Evolutionary conservation across 2,329 filamentous ascomycete genomes (phyloP).

Genomic region (Fusarium proliferatum): DNA sequence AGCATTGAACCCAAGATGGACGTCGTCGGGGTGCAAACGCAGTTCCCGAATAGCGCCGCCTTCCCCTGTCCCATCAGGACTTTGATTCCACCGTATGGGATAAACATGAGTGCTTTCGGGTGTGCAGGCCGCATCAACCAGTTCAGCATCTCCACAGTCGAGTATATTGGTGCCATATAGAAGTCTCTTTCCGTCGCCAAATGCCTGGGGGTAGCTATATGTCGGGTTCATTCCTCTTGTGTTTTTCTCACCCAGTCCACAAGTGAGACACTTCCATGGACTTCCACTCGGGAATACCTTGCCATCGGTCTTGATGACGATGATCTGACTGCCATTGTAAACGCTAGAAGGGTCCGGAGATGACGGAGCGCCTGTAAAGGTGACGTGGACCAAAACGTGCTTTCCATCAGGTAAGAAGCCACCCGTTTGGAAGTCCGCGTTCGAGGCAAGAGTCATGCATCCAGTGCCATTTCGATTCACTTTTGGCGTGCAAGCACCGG

Average conservation of each 20-base stretch:
- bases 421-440: background rate
- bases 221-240: slow-evolving; percentile 16
- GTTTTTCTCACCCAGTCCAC: slow-evolving; percentile 52
- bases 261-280: slow-evolving; percentile 34
- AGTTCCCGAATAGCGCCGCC: slow-evolving; percentile 55
- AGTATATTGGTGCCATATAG: slow-evolving; percentile 50
- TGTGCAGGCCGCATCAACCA: slow-evolving; percentile 43
- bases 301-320: slow-evolving; percentile 56
- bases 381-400: slow-evolving; percentile 53
- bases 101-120: background rate
- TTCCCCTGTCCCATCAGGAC: slow-evolving; percentile 43
- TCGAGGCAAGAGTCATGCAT: background rate
- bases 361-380: slow-evolving; percentile 55
- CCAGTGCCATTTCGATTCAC: slow-evolving; percentile 11
- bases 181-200: slow-evolving; percentile 51
- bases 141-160: slow-evolving; percentile 50
- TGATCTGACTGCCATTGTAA: slow-evolving; percentile 55
- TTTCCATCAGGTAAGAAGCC: slow-evolving; percentile 56
- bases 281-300: slow-evolving; percentile 35
- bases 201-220: slow-evolving; percentile 57
- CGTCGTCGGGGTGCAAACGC: slow-evolving; percentile 58
- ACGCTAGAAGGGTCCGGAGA: slow-evolving; percentile 53
- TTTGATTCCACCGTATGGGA: slow-evolving; percentile 24
- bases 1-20: slow-evolving; percentile 56
- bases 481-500: background rate